phyloP scores from a whole-genome alignment of 306 rosid genomes.

The Quercus dentata region DNA sequence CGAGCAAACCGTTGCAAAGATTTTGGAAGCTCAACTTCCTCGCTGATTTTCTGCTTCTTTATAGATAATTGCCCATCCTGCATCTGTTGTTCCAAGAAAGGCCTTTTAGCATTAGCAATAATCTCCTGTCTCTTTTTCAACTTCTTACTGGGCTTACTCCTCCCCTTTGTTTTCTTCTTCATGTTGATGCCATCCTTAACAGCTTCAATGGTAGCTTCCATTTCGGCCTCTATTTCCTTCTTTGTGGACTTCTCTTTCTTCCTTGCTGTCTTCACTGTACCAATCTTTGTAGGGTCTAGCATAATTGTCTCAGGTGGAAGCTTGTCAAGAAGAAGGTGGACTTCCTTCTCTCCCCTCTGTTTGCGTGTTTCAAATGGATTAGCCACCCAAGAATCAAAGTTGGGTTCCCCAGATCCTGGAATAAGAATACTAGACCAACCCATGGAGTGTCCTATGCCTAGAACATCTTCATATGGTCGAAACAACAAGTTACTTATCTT shows the following conservation, averaged over 20 bases:
- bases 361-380: conserved; percentile 83
- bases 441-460: conserved; percentile 87
- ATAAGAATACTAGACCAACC: conserved; percentile 89
- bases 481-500: conserved; percentile 59
- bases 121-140: conserved; percentile 57
- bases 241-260: conserved; percentile 40
- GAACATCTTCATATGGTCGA: conserved; percentile 91
- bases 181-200: conserved; percentile 45
- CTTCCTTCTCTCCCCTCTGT: conserved; percentile 86
- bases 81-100: conserved; percentile 59
- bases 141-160: conserved; percentile 68
- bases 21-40: conserved; percentile 55
- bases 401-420: conserved; percentile 96
- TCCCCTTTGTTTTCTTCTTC: conserved; percentile 89
- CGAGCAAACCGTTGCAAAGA: conserved; percentile 73
- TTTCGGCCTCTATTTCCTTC: conserved; percentile 58
- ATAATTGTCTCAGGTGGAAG: conserved; percentile 82
- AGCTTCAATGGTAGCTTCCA: conserved; percentile 66
- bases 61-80: conserved; percentile 37
- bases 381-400: conserved; percentile 84
- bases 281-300: conserved; percentile 75
- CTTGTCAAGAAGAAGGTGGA: conserved; percentile 64
- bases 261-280: conserved; percentile 43
- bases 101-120: conserved; percentile 62
- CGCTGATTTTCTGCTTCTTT: conserved; percentile 57